Evolutionary conservation across 139 green algal genomes (phyloP).

Genomic region (Coelastrella sp.): DNA sequence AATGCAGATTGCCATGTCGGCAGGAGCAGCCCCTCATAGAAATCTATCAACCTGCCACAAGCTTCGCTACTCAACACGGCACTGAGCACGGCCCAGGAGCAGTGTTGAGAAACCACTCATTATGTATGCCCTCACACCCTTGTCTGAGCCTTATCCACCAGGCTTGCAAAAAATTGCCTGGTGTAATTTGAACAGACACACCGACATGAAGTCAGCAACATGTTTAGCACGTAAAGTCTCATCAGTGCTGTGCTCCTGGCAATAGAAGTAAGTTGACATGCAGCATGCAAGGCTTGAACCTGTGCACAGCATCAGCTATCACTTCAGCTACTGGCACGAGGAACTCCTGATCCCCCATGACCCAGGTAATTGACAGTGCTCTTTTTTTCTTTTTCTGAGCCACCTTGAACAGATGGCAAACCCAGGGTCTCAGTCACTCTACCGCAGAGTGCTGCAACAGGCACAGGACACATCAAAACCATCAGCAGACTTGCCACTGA

Average conservation of each 20-base stretch:
- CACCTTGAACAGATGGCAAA: background rate
- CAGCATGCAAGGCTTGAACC: background rate
- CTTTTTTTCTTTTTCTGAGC: background rate
- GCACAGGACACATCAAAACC: background rate
- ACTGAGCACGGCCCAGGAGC: too few species aligned
- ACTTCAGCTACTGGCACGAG: background rate
- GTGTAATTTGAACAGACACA: background rate
- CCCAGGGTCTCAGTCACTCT: background rate
- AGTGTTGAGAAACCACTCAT: too few species aligned
- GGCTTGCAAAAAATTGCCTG: background rate
- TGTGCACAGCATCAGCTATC: background rate
- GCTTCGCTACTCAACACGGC: too few species aligned
- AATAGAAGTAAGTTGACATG: background rate
- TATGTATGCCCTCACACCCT: too few species aligned
- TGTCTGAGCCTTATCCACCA: background rate
- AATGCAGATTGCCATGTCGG: too few species aligned
- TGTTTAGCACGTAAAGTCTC: background rate
- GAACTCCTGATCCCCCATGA: background rate
- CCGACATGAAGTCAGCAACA: background rate
- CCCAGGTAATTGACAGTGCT: background rate
- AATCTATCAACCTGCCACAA: too few species aligned
- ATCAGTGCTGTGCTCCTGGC: background rate
- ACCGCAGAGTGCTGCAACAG: background rate
- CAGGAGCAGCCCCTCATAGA: too few species aligned
- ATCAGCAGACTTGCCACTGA: background rate